Conservation (phyloP, 441 rosid genomes). For the Bruguiera hainesii region DNA sequence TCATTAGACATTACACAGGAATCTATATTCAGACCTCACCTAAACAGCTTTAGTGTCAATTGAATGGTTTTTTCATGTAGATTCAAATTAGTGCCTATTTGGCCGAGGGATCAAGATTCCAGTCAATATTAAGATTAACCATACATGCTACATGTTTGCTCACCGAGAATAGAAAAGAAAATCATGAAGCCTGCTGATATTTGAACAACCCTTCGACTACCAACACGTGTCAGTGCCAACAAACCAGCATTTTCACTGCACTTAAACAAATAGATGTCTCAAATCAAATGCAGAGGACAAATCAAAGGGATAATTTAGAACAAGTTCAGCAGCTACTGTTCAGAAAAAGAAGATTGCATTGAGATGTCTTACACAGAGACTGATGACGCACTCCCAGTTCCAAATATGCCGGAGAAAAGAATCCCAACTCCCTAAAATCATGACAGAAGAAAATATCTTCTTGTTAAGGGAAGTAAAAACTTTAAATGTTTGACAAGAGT, state of each 20-base stretch:
- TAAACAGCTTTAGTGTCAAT: too few relatives aligned
- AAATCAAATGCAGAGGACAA: constrained; percentile 8
- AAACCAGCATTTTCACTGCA: constrained; percentile 93
- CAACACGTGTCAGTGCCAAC: constrained; percentile 84
- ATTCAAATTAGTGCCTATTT: too few relatives aligned
- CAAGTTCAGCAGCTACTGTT: neutral
- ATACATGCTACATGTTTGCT: constrained; percentile 2
- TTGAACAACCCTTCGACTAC: constrained; percentile 93
- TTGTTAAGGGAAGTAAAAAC: neutral
- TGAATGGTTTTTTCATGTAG: too few relatives aligned
- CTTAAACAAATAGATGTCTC: constrained; percentile 8
- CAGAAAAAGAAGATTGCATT: constrained; percentile 2
- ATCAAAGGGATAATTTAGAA: neutral
- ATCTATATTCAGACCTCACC: too few relatives aligned
- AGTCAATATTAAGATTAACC: too few relatives aligned
- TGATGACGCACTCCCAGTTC: constrained; percentile 87
- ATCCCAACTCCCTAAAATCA: constrained; percentile 76
- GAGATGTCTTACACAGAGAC: constrained; percentile 71
- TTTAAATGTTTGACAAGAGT: neutral
- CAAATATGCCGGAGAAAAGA: constrained; percentile 84
- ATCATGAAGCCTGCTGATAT: constrained; percentile 97
- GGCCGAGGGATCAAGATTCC: too few relatives aligned
- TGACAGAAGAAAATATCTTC: constrained; percentile 2
- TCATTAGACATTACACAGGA: neutral
- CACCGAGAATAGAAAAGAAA: constrained; percentile 93